phyloP scores from a whole-genome alignment of 768 basidiomycete genomes.

The Tylopilus felleus region DNA sequence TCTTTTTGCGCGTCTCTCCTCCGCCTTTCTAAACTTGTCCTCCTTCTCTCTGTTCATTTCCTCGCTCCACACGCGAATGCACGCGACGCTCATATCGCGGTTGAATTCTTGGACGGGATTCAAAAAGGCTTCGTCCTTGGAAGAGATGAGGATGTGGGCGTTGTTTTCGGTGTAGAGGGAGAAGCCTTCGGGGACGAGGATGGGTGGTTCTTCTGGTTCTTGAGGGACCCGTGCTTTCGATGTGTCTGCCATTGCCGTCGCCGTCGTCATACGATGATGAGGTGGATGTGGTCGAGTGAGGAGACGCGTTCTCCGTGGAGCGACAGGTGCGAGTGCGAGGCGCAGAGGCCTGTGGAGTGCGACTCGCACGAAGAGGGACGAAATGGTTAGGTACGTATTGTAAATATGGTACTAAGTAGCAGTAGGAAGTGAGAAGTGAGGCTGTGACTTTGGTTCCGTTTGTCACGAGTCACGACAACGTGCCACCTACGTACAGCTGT shows the following conservation, averaged over 20 bases:
- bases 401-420: no score
- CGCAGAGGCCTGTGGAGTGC: constrained; percentile 29
- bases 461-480: no score
- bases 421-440: no score
- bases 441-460: no score
- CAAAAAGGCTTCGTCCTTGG: constrained; percentile 80
- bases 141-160: constrained; percentile 70
- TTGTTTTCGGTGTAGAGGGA: constrained; percentile 79
- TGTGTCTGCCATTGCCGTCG: constrained; percentile 2
- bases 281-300: neutral
- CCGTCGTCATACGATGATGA: constrained; percentile 7
- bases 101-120: constrained; percentile 99
- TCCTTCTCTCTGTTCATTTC: constrained; percentile 60
- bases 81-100: constrained; percentile 87
- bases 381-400: no score
- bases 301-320: constrained; percentile 1
- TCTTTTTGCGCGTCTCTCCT: constrained; percentile 46
- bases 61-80: constrained; percentile 88
- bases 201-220: constrained; percentile 14
- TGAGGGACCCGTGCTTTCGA: neutral
- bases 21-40: constrained; percentile 52
- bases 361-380: constrained; percentile 14
- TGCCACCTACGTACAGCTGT: no score
- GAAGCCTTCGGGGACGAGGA: constrained; percentile 67
- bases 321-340: constrained; percentile 12